phyloP scores from a whole-genome alignment of 1,284 basidiomycete species.

The Xerocomus amazonicus region DNA sequence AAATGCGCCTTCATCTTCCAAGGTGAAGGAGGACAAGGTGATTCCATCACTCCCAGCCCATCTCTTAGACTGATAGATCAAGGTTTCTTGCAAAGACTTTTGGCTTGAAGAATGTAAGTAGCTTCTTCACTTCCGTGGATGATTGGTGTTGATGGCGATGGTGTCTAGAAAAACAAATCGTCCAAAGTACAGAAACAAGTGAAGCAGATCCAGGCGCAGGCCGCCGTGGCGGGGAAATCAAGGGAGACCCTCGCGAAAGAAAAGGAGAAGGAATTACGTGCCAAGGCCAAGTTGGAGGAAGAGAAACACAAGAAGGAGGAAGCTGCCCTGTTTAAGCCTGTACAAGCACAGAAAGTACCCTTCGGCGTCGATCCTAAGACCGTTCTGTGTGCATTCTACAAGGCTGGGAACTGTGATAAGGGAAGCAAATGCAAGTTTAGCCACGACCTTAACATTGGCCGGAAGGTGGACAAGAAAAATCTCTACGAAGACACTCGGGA shows the following conservation, averaged over 20 bases:
- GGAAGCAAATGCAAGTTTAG: conserved; percentile 95
- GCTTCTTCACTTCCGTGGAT: conserved; percentile 4
- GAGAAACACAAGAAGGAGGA: conserved; percentile 86
- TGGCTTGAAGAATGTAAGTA: conserved; percentile 85
- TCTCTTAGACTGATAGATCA: conserved; percentile 32
- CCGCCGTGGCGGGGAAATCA: conserved; percentile 71
- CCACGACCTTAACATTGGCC: conserved; percentile 83
- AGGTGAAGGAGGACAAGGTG: conserved; percentile 77
- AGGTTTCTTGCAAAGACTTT: conserved; percentile 61
- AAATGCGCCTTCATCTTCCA: conserved; percentile 48
- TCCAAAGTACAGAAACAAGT: conserved; percentile 89
- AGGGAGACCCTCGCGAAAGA: conserved; percentile 77
- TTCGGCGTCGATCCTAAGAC: conserved; percentile 97
- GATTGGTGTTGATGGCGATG: conserved; percentile 13
- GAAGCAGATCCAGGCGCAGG: conserved; percentile 74
- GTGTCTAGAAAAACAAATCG: conserved; percentile 85
- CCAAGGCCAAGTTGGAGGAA: conserved; percentile 77
- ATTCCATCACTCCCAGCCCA: conserved; percentile 18
- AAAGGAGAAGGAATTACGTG: conserved; percentile 75
- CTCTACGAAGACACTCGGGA: conserved; percentile 89
- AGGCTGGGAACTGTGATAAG: conserved; percentile 87
- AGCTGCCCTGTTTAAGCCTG: conserved; percentile 74
- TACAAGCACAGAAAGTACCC: conserved; percentile 84
- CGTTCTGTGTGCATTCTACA: conserved; percentile 84
- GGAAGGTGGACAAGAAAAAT: conserved; percentile 97